phyloP scores from a whole-genome alignment of 176 grass and related monocot species.

The Carex myosuroides region DNA sequence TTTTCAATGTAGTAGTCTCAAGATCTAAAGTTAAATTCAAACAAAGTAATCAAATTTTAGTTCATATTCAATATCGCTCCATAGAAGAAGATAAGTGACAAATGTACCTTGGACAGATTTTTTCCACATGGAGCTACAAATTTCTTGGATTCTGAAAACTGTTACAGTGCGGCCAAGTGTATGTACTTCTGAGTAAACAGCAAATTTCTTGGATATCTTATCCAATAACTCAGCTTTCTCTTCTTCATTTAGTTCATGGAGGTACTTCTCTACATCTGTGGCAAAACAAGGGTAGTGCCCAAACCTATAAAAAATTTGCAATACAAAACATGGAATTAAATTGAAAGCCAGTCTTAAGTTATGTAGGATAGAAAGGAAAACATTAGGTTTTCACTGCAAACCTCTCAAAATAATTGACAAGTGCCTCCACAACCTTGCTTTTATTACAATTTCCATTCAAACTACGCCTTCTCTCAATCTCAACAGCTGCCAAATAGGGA shows the following conservation, averaged over 20 bases:
- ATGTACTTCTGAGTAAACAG: slow-evolving; percentile 45
- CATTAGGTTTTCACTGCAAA: slow-evolving; percentile 22
- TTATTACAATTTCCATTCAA: slow-evolving; percentile 44
- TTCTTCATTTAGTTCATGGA: slow-evolving; percentile 50
- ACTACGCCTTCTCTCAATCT: slow-evolving; percentile 61
- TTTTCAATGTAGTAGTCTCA: slow-evolving; percentile 47
- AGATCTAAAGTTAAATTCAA: slow-evolving; percentile 52
- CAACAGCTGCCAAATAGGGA: slow-evolving; percentile 73
- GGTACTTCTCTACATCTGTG: slow-evolving; percentile 81
- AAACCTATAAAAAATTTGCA: slow-evolving; percentile 52
- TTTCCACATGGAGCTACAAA: slow-evolving; percentile 52
- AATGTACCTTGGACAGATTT: slow-evolving; percentile 47
- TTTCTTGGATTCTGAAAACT: slow-evolving; percentile 74
- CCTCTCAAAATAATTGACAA: slow-evolving; percentile 76
- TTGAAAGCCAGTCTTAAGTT: slow-evolving; percentile 12
- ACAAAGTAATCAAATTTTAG: background rate
- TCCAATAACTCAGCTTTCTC: slow-evolving; percentile 60
- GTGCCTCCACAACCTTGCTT: slow-evolving; percentile 57
- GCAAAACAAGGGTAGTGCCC: slow-evolving; percentile 74
- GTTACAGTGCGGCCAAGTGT: slow-evolving; percentile 52
- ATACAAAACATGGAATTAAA: slow-evolving; percentile 18
- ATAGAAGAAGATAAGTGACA: slow-evolving; percentile 14
- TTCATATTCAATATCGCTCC: background rate
- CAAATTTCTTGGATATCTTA: slow-evolving; percentile 41
- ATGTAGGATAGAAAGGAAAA: slow-evolving; percentile 12